A percentile compares a stretch with the other conserved stretches of the same genome.
Conservation (phyloP, 176 grass and related monocot species). For the Zoysia japonica region DNA sequence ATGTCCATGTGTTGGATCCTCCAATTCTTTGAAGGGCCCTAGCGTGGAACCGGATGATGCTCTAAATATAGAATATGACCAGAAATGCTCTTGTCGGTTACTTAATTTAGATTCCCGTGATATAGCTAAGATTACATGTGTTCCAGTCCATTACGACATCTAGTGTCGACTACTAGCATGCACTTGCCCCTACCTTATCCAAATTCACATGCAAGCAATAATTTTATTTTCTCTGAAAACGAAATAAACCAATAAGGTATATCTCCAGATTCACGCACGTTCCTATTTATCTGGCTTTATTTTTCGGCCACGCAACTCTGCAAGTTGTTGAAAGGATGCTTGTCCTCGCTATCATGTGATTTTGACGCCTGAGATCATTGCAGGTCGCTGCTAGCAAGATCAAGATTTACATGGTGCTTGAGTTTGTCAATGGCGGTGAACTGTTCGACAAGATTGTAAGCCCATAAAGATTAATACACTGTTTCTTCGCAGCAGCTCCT, state of each 20-base stretch:
- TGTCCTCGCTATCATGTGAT: neutral
- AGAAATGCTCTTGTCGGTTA: neutral
- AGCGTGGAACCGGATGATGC: neutral
- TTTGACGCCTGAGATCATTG: neutral
- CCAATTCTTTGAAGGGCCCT: constrained; percentile 21
- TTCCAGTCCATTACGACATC: neutral
- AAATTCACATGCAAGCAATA: neutral
- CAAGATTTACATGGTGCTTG: constrained; percentile 94
- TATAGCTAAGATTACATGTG: neutral
- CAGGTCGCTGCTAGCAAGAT: constrained; percentile 90
- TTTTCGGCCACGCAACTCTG: neutral
- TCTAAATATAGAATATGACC: neutral
- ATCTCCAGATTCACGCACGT: neutral
- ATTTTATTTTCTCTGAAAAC: neutral
- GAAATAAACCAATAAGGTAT: neutral
- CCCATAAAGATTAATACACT: neutral
- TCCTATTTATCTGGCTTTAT: no score
- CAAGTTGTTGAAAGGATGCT: neutral
- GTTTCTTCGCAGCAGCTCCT: neutral
- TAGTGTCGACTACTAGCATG: neutral
- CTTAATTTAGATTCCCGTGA: neutral
- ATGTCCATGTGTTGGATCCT: neutral
- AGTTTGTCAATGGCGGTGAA: constrained; percentile 83
- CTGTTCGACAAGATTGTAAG: constrained; percentile 86
- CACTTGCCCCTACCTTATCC: neutral